A percentile compares a stretch with the other conserved stretches of the same genome.
phyloP scores from a whole-genome alignment of 2,329 filamentous ascomycete genomes.

The Phaeosphaeria sp. region DNA sequence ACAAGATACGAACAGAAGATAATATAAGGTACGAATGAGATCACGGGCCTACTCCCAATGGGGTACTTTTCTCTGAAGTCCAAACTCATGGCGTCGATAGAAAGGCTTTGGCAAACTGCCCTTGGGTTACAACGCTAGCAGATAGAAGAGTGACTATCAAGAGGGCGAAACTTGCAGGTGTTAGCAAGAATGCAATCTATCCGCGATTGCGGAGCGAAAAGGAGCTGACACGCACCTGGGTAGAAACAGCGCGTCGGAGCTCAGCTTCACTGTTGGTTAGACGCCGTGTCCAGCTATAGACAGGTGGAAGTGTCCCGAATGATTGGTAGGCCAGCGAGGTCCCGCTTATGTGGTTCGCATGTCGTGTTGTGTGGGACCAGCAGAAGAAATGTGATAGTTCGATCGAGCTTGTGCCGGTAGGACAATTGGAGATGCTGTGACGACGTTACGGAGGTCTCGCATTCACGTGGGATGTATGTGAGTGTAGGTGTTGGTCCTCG shows the following conservation, averaged over 20 bases:
- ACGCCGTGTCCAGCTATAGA: not conserved
- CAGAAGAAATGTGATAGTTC: not conserved
- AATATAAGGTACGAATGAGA: slow-evolving; percentile 55
- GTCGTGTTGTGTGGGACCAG: not conserved
- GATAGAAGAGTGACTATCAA: not conserved
- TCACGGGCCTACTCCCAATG: slow-evolving; percentile 44
- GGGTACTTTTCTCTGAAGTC: slow-evolving; percentile 35
- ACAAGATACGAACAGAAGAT: slow-evolving; percentile 64
- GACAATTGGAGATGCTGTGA: slow-evolving; percentile 1
- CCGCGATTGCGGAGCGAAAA: not conserved
- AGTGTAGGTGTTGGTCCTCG: not conserved
- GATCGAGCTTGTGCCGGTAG: not conserved
- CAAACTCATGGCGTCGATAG: slow-evolving; percentile 10
- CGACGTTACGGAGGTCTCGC: slow-evolving; percentile 9
- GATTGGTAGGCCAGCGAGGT: not conserved
- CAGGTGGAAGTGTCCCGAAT: not conserved
- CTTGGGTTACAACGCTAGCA: not conserved
- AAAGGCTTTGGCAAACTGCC: not conserved
- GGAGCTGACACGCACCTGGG: not conserved
- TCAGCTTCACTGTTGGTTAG: not conserved
- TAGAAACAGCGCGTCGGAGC: not conserved
- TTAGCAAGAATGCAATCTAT: not conserved
- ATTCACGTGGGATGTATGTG: slow-evolving; percentile 2
- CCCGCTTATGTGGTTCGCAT: slow-evolving; percentile 8
- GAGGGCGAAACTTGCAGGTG: not conserved